Evolutionary conservation across 257 asterid species (phyloP).

Genomic region (Gentiana straminea): DNA sequence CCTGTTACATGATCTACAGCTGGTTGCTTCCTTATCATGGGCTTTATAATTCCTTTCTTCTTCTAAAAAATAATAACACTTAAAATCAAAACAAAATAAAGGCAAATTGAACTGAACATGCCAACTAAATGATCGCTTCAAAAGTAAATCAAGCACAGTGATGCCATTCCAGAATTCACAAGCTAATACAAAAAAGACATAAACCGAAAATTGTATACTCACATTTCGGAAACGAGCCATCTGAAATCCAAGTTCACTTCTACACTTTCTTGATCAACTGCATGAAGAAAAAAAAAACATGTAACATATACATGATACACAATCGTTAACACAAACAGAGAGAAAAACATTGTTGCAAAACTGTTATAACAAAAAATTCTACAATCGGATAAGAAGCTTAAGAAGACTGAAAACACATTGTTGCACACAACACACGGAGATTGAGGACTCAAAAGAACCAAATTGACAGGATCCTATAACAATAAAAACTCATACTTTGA

Average conservation of each 20-base stretch:
- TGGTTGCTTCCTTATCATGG: constrained; percentile 41
- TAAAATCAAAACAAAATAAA: background rate
- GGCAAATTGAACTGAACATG: background rate
- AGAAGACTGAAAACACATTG: no score
- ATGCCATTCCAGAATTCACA: background rate
- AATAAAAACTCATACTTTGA: no score
- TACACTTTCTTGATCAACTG: no score
- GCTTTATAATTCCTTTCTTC: constrained; percentile 54
- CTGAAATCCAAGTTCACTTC: background rate
- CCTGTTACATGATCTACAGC: constrained; percentile 86
- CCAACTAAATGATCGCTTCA: background rate
- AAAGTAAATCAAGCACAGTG: constrained; percentile 1
- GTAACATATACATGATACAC: no score
- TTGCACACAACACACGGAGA: no score
- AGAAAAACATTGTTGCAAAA: no score
- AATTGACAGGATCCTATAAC: no score
- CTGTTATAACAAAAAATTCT: no score
- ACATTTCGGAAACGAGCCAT: constrained; percentile 75
- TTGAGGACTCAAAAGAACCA: no score
- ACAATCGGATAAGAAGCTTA: no score
- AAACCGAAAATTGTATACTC: constrained; percentile 6
- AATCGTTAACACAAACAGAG: no score
- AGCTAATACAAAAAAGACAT: background rate
- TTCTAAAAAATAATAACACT: constrained; percentile 21
- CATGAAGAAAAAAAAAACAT: no score